Evolutionary conservation across 495 filamentous ascomycete species (phyloP).

Genomic region (Talaromyces wortmannii): DNA sequence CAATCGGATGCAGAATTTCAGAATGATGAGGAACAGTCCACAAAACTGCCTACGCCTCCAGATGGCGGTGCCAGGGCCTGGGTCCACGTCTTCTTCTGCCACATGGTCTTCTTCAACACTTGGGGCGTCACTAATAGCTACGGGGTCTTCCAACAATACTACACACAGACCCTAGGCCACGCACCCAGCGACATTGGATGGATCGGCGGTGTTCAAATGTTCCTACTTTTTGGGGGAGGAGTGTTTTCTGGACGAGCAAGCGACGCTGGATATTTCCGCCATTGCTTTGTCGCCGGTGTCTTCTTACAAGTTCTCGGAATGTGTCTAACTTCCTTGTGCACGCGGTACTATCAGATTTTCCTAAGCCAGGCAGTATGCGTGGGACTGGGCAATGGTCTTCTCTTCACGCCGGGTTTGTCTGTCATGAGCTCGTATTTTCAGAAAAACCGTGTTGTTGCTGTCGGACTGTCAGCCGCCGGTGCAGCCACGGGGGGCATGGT

Average conservation of each 20-base stretch:
- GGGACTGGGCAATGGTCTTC: slow-evolving; percentile 58
- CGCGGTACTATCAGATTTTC: slow-evolving; percentile 38
- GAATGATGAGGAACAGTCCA: background rate
- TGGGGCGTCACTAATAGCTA: slow-evolving; percentile 27
- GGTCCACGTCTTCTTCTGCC: slow-evolving; percentile 18
- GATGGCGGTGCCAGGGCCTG: slow-evolving; percentile 22
- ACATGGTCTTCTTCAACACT: slow-evolving; percentile 21
- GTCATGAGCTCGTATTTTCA: slow-evolving; percentile 62
- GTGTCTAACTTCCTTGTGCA: slow-evolving; percentile 47
- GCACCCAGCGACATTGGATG: slow-evolving; percentile 47
- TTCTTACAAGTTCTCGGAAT: slow-evolving; percentile 48
- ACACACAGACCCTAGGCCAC: slow-evolving; percentile 22
- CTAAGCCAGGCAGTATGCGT: slow-evolving; percentile 62
- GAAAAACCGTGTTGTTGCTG: slow-evolving; percentile 48
- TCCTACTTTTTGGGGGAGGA: slow-evolving; percentile 45
- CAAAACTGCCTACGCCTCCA: slow-evolving; percentile 10
- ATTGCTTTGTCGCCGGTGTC: slow-evolving; percentile 35
- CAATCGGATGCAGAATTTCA: background rate
- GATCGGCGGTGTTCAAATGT: slow-evolving; percentile 54
- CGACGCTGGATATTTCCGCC: slow-evolving; percentile 52
- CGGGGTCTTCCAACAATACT: slow-evolving; percentile 22
- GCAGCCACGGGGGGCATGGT: slow-evolving; percentile 60
- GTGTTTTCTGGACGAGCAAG: slow-evolving; percentile 47
- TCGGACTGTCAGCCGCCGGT: slow-evolving; percentile 55
- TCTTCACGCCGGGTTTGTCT: slow-evolving; percentile 52